These are phyloP conservation scores for Daldinia decipiens DNA, from an alignment of 495 filamentous ascomycete genomes.

Conservation along the genomic window DNA sequence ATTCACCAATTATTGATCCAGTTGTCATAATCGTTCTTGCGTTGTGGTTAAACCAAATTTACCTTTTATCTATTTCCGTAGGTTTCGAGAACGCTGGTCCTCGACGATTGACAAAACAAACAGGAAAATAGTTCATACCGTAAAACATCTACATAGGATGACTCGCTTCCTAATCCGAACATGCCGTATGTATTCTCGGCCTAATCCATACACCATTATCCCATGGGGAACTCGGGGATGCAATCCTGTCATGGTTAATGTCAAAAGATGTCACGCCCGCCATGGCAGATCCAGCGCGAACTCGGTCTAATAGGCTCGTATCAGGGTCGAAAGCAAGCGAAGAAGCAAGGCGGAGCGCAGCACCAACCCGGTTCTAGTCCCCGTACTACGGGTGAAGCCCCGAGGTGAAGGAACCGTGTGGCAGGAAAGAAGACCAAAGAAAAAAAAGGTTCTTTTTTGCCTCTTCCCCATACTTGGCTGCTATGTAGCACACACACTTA, in stretches of 20 bases:
- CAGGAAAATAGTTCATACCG: too few relatives aligned
- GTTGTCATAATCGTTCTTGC: conserved; percentile 8
- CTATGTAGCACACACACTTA: neutral
- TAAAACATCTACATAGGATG: neutral
- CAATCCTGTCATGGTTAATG: conserved; percentile 21
- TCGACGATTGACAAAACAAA: too few relatives aligned
- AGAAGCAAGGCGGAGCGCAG: conserved; percentile 4
- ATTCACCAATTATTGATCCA: conserved; percentile 13
- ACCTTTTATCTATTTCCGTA: neutral
- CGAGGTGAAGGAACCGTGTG: conserved; percentile 15
- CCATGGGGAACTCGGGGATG: conserved; percentile 28
- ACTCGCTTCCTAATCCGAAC: conserved; percentile 2
- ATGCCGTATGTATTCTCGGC: conserved; percentile 22
- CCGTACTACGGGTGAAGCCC: conserved; percentile 17
- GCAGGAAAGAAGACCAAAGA: neutral
- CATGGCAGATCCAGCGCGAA: conserved; percentile 12
- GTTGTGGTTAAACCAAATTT: neutral
- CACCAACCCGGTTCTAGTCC: conserved; percentile 6
- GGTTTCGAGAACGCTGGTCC: neutral
- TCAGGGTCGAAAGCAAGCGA: conserved; percentile 1
- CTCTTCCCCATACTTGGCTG: conserved; percentile 14
- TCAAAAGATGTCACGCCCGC: conserved; percentile 4
- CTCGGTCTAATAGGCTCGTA: conserved; percentile 33
- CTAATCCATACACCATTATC: conserved; percentile 28
- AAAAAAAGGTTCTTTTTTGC: neutral